Base-by-base conservation (phyloP, 139 green algal genomes). In the Coccomyxa sp. region DNA sequence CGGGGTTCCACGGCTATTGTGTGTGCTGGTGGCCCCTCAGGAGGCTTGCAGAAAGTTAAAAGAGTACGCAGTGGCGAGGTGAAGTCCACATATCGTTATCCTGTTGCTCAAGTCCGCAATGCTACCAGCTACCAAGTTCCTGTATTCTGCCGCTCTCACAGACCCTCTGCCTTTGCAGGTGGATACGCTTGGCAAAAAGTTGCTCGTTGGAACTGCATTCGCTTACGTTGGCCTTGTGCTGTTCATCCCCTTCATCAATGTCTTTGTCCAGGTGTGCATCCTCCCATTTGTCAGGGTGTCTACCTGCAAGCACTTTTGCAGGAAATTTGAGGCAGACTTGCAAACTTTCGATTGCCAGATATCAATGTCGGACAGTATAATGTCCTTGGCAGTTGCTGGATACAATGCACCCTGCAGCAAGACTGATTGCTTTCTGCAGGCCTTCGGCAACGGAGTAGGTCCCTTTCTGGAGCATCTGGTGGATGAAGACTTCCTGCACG, bases 401-500 rank as follows among this genome's bases (percentile, higher is more conserved):
- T 60, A 11, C 66, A 7, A 59, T 58, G 14, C 30, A n/a, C n/a
- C n/a, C n/a, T n/a, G n/a, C n/a, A n/a, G n/a, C n/a, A n/a, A n/a
- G n/a, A n/a, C 1, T 27, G 31, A 81, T 32, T 66, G 17, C 79
- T 67, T 68, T 17, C 38, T 67, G 76, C 88, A 97, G 90, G 94
- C 94, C 32, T 96, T 97, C 78, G 77, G 82, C 25, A 93, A 95
- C 25, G 94, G 94, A 0, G 14, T 93, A 32, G 87, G 89, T 1
- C 91, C 93, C 30, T 97, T 98, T 79, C 23, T 95, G 7, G 86
- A 93, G 60, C 89, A 92, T 79, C 59, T 95, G 17, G 28, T 85
- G 32, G 94, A 98, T 60, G 89, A 90, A 12, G 94, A 98, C 85
- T 98, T 98, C 83, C 83, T 94, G 16, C 93, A 95, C 67, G 92